Conservation (phyloP, 768 basidiomycete genomes). For the Amanita muscaria region DNA sequence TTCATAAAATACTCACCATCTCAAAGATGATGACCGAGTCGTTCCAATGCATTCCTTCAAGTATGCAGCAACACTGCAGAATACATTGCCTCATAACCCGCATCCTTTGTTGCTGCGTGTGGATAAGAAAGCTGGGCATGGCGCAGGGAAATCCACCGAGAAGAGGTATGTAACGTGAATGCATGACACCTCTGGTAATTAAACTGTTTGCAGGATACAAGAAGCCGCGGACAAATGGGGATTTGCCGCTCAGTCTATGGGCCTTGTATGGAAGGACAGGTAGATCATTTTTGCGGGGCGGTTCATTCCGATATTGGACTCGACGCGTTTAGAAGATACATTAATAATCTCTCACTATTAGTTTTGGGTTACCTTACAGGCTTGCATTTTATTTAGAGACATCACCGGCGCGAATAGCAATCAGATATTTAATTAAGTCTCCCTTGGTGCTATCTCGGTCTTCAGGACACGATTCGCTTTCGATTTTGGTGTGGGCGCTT, state of each 20-base stretch:
- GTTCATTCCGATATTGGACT: neutral
- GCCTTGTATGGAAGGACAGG: slow-evolving; percentile 31
- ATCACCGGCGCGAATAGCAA: no score
- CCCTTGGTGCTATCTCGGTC: slow-evolving; percentile 50
- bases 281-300: slow-evolving; percentile 12
- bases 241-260: slow-evolving; percentile 62
- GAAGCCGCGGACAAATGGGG: slow-evolving; percentile 74
- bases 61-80: slow-evolving; percentile 68
- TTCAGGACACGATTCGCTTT: slow-evolving; percentile 83
- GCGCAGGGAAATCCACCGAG: slow-evolving; percentile 70
- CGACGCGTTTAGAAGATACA: neutral
- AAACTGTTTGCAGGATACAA: slow-evolving; percentile 42
- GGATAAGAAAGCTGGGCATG: slow-evolving; percentile 75
- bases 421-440: no score
- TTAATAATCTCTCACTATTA: no score
- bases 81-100: slow-evolving; percentile 53
- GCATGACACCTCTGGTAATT: no score
- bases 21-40: slow-evolving; percentile 74
- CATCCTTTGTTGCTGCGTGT: slow-evolving; percentile 70
- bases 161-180: slow-evolving; percentile 38
- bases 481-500: slow-evolving; percentile 86
- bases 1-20: neutral
- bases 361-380: no score
- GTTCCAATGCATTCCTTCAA: slow-evolving; percentile 85
- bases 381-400: no score